Evolutionary conservation across 2,329 filamentous ascomycete species (phyloP).

Genomic region (Sporothrix mexicana): DNA sequence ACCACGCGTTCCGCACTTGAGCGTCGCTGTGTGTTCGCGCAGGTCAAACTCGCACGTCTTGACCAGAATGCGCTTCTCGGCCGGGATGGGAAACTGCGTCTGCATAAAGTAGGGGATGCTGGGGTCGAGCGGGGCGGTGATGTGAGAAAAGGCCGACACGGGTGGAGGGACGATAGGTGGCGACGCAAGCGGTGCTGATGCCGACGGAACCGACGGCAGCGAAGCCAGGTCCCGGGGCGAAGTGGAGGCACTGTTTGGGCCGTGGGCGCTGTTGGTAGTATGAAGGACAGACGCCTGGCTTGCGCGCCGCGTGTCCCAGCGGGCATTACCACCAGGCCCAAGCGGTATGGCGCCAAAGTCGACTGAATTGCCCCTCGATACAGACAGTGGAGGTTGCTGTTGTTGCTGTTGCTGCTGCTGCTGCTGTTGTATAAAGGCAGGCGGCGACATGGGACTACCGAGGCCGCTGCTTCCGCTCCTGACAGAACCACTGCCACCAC

Average conservation of each 20-base stretch:
- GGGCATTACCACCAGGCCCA: constrained; percentile 54
- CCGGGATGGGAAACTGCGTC: constrained; percentile 50
- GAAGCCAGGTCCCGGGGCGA: not conserved
- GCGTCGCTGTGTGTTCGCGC: constrained; percentile 54
- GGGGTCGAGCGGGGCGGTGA: not conserved
- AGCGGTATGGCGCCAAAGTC: constrained; percentile 48
- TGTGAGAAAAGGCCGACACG: not conserved
- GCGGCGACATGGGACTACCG: constrained; percentile 34
- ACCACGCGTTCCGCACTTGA: constrained; percentile 61
- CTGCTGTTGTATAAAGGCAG: not conserved
- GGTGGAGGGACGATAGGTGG: not conserved
- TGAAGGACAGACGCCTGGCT: constrained; percentile 38
- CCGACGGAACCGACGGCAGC: no score
- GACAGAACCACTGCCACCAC: not conserved
- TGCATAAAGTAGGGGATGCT: constrained; percentile 34
- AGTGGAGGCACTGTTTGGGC: not conserved
- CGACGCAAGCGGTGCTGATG: not conserved
- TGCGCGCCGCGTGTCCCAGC: constrained; percentile 45
- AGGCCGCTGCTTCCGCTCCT: constrained; percentile 38
- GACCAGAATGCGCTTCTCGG: constrained; percentile 62
- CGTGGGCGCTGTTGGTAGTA: not conserved
- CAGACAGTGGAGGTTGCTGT: not conserved
- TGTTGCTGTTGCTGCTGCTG: not conserved
- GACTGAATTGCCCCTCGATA: constrained; percentile 13
- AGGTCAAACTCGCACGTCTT: constrained; percentile 63